Conservation (phyloP, 2,329 filamentous ascomycete genomes). For the Alternaria incomplexa region DNA sequence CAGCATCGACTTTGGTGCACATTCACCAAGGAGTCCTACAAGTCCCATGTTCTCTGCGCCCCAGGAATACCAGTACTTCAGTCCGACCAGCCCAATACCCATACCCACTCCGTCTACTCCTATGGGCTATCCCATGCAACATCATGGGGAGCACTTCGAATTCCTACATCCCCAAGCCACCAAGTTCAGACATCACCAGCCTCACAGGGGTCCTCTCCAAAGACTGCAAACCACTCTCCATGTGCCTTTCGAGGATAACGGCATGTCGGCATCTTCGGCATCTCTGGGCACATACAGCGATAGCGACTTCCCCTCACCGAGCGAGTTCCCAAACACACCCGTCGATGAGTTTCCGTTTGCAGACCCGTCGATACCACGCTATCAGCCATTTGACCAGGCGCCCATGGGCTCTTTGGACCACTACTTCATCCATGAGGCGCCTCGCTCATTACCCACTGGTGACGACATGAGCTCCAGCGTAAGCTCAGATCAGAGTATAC, state of each 20-base stretch:
- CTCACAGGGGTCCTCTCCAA: slow-evolving; percentile 50
- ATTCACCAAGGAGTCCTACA: slow-evolving; percentile 45
- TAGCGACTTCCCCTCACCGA: slow-evolving; percentile 55
- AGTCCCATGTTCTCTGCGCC: slow-evolving; percentile 45
- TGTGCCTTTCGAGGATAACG: slow-evolving; percentile 49
- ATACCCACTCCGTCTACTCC: slow-evolving; percentile 46
- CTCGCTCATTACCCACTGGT: slow-evolving; percentile 44
- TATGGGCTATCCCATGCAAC: slow-evolving; percentile 48
- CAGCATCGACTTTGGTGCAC: slow-evolving; percentile 44
- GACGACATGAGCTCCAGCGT: slow-evolving; percentile 55
- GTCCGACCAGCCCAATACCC: slow-evolving; percentile 49
- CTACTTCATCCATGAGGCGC: slow-evolving; percentile 43
- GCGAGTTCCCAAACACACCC: slow-evolving; percentile 56
- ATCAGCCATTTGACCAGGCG: slow-evolving; percentile 43
- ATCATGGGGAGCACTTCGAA: slow-evolving; percentile 48
- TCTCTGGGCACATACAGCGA: slow-evolving; percentile 56
- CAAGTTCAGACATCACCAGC: slow-evolving; percentile 47
- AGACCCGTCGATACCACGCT: slow-evolving; percentile 48
- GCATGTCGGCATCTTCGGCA: slow-evolving; percentile 53
- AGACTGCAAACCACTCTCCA: slow-evolving; percentile 52
- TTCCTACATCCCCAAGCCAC: slow-evolving; percentile 42
- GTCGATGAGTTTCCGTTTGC: slow-evolving; percentile 52
- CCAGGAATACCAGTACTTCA: slow-evolving; percentile 46
- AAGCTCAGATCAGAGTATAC: slow-evolving; percentile 54
- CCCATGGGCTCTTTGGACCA: slow-evolving; percentile 49